A percentile compares a stretch with the other conserved stretches of the same genome.
Evolutionary conservation across 331 rosid genomes (phyloP).

Genomic region (Acacia pycnantha): DNA sequence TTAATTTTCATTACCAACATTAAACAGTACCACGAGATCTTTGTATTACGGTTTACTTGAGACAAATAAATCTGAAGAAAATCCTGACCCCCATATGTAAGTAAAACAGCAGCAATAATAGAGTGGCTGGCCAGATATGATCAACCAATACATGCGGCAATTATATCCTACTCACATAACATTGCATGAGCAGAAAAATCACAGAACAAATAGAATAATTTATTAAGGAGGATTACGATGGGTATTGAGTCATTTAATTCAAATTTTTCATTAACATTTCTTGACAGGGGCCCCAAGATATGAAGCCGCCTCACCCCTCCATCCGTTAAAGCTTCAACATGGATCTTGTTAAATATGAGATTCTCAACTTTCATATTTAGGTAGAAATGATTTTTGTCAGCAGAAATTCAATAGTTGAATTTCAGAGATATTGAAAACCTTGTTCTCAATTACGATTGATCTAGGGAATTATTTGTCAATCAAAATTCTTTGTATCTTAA

Average conservation of each 20-base stretch:
- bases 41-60: background rate
- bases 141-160: background rate
- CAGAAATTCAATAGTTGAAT: slow-evolving; percentile 13
- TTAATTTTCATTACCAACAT: background rate
- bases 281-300: slow-evolving; percentile 78
- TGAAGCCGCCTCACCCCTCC: slow-evolving; percentile 87
- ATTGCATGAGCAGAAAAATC: background rate
- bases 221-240: background rate
- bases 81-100: background rate
- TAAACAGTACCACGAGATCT: background rate
- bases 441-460: background rate
- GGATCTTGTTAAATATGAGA: background rate
- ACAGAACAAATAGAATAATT: background rate
- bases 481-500: background rate
- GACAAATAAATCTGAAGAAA: background rate
- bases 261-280: background rate
- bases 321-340: slow-evolving; percentile 57
- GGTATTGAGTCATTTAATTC: background rate
- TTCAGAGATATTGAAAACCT: background rate
- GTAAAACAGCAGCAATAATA: background rate
- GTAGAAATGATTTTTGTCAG: slow-evolving; percentile 4
- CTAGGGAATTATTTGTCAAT: background rate
- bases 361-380: slow-evolving; percentile 11
- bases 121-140: background rate
- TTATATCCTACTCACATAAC: background rate